Percentiles rank a stretch among this genome's conserved stretches.
These are phyloP conservation scores for Geotrichum histeridarum DNA, from an alignment of 1,139 yeast genomes.

Conservation along the genomic window DNA sequence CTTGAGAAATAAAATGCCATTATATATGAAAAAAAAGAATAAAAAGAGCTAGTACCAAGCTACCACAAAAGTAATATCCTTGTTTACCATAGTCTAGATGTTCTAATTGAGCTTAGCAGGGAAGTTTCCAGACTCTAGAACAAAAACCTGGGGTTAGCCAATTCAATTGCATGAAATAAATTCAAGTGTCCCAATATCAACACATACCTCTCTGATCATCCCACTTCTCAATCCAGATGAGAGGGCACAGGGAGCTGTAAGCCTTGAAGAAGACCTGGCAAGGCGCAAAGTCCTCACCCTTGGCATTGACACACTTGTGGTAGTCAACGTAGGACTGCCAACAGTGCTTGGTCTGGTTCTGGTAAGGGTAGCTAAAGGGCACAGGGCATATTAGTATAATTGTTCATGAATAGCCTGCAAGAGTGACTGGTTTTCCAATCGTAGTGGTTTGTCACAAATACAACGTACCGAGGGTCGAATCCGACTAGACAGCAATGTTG, in stretches of 20 bases:
- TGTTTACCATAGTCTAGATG: not conserved
- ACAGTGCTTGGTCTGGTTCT: conserved; percentile 96
- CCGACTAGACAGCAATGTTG: conserved; percentile 16
- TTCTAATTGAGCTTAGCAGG: conserved; percentile 51
- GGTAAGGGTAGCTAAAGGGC: conserved; percentile 55
- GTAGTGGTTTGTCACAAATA: not conserved
- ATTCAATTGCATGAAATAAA: not conserved
- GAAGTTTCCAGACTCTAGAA: conserved; percentile 52
- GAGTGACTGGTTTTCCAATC: not conserved
- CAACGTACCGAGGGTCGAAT: conserved; percentile 22
- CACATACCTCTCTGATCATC: conserved; percentile 70
- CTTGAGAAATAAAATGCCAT: not conserved
- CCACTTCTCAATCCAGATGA: conserved; percentile 91
- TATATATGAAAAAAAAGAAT: not conserved
- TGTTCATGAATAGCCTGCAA: not conserved
- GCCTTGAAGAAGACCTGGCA: conserved; percentile 93
- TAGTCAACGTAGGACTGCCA: conserved; percentile 97
- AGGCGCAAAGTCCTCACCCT: conserved; percentile 98
- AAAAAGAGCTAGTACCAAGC: not conserved
- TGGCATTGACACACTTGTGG: conserved; percentile 92
- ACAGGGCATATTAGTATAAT: not conserved
- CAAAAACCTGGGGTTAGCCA: conserved; percentile 3
- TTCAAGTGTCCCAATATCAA: not conserved
- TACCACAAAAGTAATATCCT: not conserved
- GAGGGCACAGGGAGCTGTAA: conserved; percentile 86